A percentile compares a stretch with the other conserved stretches of the same genome.
These are phyloP conservation scores for Phylloporus rhodoxanthus DNA, from an alignment of 768 basidiomycete species.

Conservation along the genomic window DNA sequence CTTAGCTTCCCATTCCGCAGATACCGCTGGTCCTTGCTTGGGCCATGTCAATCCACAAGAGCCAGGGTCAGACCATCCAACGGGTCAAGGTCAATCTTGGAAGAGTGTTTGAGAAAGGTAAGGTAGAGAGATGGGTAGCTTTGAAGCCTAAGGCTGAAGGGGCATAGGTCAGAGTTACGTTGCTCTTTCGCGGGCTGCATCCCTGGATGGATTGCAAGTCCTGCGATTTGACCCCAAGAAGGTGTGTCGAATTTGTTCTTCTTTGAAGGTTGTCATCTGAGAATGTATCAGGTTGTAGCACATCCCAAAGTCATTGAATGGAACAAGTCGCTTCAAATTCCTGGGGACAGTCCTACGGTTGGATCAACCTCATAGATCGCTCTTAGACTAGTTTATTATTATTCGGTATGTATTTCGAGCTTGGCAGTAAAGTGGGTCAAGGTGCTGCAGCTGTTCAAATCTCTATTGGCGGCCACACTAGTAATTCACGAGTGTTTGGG, in stretches of 20 bases:
- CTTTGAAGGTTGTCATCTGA: background rate
- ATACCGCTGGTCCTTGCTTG: conserved; percentile 71
- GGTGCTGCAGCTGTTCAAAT: background rate
- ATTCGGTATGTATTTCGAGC: conserved; percentile 10
- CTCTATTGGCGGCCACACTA: background rate
- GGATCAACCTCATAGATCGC: background rate
- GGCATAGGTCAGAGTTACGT: conserved; percentile 44
- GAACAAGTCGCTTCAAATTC: conserved; percentile 29
- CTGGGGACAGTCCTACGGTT: background rate
- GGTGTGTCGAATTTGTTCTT: conserved; percentile 23
- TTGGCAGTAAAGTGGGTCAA: background rate
- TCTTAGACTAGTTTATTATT: background rate
- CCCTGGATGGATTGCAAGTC: conserved; percentile 50
- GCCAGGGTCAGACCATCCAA: conserved; percentile 68
- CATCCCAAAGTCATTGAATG: conserved; percentile 42
- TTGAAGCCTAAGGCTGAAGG: background rate
- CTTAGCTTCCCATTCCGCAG: conserved; percentile 27
- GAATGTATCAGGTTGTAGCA: conserved; percentile 33
- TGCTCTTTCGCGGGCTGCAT: conserved; percentile 47
- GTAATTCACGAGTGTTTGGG: background rate
- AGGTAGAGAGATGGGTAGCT: background rate
- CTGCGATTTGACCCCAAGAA: conserved; percentile 48
- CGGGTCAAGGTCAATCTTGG: conserved; percentile 60
- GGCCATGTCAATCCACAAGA: conserved; percentile 78
- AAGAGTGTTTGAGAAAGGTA: conserved; percentile 58